phyloP scores from a whole-genome alignment of 305 asterid genomes.

The Coffea humblotiana region DNA sequence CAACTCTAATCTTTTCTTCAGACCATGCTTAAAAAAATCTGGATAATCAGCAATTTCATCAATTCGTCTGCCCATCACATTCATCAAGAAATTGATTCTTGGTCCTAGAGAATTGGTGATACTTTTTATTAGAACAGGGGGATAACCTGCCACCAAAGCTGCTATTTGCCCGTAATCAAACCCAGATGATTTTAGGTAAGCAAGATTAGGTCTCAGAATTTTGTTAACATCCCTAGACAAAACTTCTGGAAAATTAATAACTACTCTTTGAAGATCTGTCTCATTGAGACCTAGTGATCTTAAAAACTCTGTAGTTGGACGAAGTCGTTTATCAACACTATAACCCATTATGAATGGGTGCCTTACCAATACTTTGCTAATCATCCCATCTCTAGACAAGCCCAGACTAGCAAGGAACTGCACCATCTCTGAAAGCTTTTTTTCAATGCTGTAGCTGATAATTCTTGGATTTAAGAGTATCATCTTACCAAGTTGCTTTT shows the following conservation, averaged over 20 bases:
- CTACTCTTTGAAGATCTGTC: constrained; percentile 64
- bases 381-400: constrained; percentile 60
- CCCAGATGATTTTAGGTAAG: constrained; percentile 64
- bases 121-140: constrained; percentile 89
- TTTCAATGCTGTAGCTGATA: constrained; percentile 89
- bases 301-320: constrained; percentile 73
- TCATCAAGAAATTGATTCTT: constrained; percentile 70
- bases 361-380: constrained; percentile 76
- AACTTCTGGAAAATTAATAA: constrained; percentile 70
- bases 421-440: constrained; percentile 73
- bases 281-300: constrained; percentile 69
- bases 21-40: constrained; percentile 76
- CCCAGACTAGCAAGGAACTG: constrained; percentile 76
- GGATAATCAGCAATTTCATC: constrained; percentile 81
- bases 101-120: constrained; percentile 72
- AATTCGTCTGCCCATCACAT: constrained; percentile 81
- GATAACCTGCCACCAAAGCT: constrained; percentile 74
- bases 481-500: constrained; percentile 84
- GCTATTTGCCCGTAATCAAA: constrained; percentile 58
- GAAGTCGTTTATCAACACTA: constrained; percentile 69
- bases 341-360: constrained; percentile 86
- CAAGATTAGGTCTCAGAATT: constrained; percentile 65
- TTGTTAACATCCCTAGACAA: constrained; percentile 76
- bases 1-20: constrained; percentile 75
- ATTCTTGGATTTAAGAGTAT: constrained; percentile 80